Base-by-base conservation (phyloP, 2,329 filamentous ascomycete genomes). In the Pyrenophora tritici-repentis region DNA sequence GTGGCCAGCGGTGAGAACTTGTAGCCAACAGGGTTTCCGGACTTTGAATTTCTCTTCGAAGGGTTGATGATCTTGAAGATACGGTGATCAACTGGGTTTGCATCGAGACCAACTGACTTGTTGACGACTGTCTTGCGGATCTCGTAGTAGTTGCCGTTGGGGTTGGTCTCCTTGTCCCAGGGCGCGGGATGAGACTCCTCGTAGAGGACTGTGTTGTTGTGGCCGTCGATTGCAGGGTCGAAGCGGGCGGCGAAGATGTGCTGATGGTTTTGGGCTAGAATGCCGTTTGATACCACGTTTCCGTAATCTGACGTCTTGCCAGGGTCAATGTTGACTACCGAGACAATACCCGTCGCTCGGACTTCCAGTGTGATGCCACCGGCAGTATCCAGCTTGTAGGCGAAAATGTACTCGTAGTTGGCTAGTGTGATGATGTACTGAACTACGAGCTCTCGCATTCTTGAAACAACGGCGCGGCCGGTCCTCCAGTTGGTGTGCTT, bases 321-420 rank as follows among this genome's bases (percentile, higher is more conserved):
- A 4, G 80, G 76, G 40, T 83, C 83, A 47, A 87, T 85, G 57
- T 82, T 79, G 18, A 84, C 79, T 2, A 84, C 81, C 6, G 80
- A 83, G 10, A 89, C 79, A 47, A 89, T 86, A 1, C 87, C 86
- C 0, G 86, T 89, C 0, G 86, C 86, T 1, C 85, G 79, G 0
- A 80, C 81, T 66, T 89, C 86, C 49, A 86, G 74, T 0, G 78
- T 78, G 58, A 88, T 79, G 9, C 81, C 83, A 7, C 83, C 86
- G 0, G 83, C 79, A 37, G 85, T 85, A 63, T 87, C 82, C 53
- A 89, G 83, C 55, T 84, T 81, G 70, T 81, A 88, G 2, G 81
- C 80, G 50, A 88, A 83, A 34, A 88, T 80, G 64, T 89, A 89
- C 63, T 89, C 86, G 74, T 89, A 89, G 72, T 89, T 89, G 16